Conservation (phyloP, 2,329 filamentous ascomycete species). For the Aspergillus puulaauensis region DNA sequence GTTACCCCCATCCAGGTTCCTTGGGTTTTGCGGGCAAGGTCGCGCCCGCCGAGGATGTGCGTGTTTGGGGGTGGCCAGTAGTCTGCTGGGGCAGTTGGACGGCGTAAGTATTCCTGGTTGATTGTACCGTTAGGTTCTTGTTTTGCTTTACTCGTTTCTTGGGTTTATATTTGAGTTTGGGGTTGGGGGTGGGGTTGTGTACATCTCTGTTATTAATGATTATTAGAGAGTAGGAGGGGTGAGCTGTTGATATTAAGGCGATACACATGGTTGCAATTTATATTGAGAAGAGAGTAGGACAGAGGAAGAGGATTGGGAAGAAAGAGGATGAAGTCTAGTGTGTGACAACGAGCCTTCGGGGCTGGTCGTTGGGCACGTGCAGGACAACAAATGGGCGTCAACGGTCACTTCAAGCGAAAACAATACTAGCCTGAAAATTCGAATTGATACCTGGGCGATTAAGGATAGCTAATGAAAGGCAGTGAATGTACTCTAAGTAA, state of each 20-base stretch:
- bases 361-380: constrained; percentile 8
- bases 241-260: constrained; percentile 65
- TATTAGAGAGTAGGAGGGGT: constrained; percentile 64
- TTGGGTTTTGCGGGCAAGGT: constrained; percentile 58
- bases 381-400: constrained; percentile 2
- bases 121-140: constrained; percentile 5
- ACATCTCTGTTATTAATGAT: constrained; percentile 76
- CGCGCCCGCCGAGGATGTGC: constrained; percentile 61
- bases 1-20: constrained; percentile 67
- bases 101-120: constrained; percentile 58
- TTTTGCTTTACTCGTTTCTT: not conserved
- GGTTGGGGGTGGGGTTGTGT: constrained; percentile 13
- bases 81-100: constrained; percentile 58
- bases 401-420: not conserved
- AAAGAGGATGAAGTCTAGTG: not conserved
- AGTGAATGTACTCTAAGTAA: not conserved
- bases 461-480: not conserved
- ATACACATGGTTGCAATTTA: constrained; percentile 60
- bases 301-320: not conserved
- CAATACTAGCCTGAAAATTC: not conserved
- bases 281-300: not conserved
- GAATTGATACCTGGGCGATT: not conserved
- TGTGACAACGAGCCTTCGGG: not conserved
- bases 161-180: not conserved
- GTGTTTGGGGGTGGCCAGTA: constrained; percentile 60